Percentiles rank a stretch among this genome's conserved stretches.
These are phyloP conservation scores for Trypanosoma platydactyli DNA, from an alignment of 208 protist species.

Conservation along the genomic window DNA sequence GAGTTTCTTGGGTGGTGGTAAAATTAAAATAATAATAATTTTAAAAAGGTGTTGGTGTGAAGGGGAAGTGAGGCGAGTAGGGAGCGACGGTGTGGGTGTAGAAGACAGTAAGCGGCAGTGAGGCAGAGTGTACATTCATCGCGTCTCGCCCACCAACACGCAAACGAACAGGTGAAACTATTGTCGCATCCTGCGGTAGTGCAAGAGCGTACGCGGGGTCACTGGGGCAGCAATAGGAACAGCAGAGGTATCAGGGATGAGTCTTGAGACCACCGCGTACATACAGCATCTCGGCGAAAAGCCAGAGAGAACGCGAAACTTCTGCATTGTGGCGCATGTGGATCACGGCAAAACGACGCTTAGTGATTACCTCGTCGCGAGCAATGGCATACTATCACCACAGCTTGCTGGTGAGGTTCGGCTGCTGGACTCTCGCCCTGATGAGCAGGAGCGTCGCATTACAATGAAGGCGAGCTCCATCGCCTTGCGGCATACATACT, in stretches of 20 bases:
- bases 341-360: slow-evolving; percentile 99
- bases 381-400: slow-evolving; percentile 97
- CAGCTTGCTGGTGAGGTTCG: slow-evolving; percentile 97
- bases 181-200: too few species aligned
- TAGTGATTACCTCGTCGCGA: slow-evolving; percentile 96
- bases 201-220: not conserved
- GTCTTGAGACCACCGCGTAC: slow-evolving; percentile 39
- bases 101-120: not conserved
- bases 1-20: not conserved
- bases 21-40: too few species aligned
- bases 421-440: slow-evolving; percentile 96
- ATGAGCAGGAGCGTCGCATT: slow-evolving; percentile 98
- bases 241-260: slow-evolving; percentile 23
- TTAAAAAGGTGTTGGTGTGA: too few species aligned
- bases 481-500: slow-evolving; percentile 84
- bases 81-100: not conserved
- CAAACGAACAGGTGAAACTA: not conserved
- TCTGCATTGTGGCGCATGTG: slow-evolving; percentile 98
- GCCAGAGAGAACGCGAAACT: slow-evolving; percentile 92
- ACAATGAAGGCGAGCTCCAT: slow-evolving; percentile 99
- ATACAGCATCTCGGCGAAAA: slow-evolving; percentile 61
- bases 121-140: too few species aligned
- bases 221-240: not conserved
- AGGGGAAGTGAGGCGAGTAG: too few species aligned
- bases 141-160: not conserved